Conservation (phyloP, 1,284 basidiomycete species). For the Naganishia albida region DNA sequence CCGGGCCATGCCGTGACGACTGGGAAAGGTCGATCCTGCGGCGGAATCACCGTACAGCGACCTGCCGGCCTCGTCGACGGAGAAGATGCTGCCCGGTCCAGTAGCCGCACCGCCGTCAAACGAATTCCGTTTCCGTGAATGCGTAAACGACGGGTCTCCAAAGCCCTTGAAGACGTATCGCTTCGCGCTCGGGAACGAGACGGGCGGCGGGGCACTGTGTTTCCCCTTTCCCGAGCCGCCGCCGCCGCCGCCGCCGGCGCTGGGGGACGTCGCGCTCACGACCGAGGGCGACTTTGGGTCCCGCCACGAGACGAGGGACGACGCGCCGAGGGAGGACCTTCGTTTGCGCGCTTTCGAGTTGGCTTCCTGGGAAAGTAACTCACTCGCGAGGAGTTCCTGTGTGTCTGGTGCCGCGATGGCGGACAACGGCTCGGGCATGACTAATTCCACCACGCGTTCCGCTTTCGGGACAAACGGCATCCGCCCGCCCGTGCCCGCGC, state of each 20-base stretch:
- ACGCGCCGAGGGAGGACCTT: constrained; percentile 44
- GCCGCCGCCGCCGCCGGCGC: too few relatives aligned
- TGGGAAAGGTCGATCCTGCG: constrained; percentile 16
- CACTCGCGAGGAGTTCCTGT: constrained; percentile 14
- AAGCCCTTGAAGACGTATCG: constrained; percentile 51
- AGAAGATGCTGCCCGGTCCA: constrained; percentile 51
- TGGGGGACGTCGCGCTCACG: constrained; percentile 14
- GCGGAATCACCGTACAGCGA: constrained; percentile 14
- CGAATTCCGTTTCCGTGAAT: constrained; percentile 35
- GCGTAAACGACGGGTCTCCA: constrained; percentile 37
- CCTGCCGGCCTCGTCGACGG: constrained; percentile 37
- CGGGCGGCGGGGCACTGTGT: constrained; percentile 41
- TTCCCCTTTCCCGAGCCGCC: constrained; percentile 15
- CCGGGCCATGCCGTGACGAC: constrained; percentile 3
- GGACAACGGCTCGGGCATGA: constrained; percentile 53
- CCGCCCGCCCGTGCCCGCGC: neutral
- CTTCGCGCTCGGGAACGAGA: constrained; percentile 52
- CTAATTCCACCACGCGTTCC: constrained; percentile 50
- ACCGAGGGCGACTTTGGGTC: constrained; percentile 37
- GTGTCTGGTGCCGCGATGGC: constrained; percentile 32
- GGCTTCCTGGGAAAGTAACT: neutral
- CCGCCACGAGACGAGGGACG: constrained; percentile 40
- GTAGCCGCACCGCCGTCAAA: constrained; percentile 38
- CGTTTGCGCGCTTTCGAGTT: constrained; percentile 34
- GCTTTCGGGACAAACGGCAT: constrained; percentile 21